phyloP scores from a whole-genome alignment of 345 rosid species.

The Corchorus olitorius region DNA sequence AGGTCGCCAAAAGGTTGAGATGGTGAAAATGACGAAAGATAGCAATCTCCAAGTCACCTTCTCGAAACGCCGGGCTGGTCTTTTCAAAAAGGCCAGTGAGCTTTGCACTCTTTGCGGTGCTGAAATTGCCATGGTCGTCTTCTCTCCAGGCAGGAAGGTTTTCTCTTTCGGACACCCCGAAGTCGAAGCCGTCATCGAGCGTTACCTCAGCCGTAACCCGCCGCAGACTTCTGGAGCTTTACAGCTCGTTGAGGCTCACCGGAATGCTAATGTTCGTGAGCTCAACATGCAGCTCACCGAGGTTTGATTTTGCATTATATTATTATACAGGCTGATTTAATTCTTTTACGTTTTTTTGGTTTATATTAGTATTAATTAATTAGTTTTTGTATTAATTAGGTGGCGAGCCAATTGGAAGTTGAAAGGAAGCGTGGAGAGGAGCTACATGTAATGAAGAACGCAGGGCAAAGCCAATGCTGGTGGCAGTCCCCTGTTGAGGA shows the following conservation, averaged over 20 bases:
- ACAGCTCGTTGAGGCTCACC: conserved; percentile 50
- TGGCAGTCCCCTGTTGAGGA: conserved; percentile 46
- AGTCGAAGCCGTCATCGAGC: conserved; percentile 28
- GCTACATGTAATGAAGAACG: conserved; percentile 34
- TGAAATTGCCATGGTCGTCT: conserved; percentile 35
- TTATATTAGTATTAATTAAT: not conserved
- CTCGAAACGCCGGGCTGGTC: conserved; percentile 37
- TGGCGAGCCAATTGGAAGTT: conserved; percentile 35
- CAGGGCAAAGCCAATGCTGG: conserved; percentile 29
- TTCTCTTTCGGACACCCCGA: conserved; percentile 45
- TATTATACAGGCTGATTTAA: too few relatives aligned
- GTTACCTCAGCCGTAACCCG: conserved; percentile 28
- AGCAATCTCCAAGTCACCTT: conserved; percentile 46
- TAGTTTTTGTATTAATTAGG: conserved; percentile 16
- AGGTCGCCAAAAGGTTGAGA: conserved; percentile 44
- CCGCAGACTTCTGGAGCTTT: conserved; percentile 26
- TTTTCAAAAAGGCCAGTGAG: conserved; percentile 49
- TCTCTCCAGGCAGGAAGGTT: conserved; percentile 38
- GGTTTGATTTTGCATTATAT: conserved; percentile 13
- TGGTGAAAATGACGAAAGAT: conserved; percentile 37
- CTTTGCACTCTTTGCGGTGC: conserved; percentile 44
- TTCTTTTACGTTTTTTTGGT: too few relatives aligned
- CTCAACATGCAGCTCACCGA: conserved; percentile 54
- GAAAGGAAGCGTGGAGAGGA: conserved; percentile 45
- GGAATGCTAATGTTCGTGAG: conserved; percentile 41